Evolutionary conservation across 176 grass and related monocot species (phyloP).

Genomic region (Musa schizocarpa): DNA sequence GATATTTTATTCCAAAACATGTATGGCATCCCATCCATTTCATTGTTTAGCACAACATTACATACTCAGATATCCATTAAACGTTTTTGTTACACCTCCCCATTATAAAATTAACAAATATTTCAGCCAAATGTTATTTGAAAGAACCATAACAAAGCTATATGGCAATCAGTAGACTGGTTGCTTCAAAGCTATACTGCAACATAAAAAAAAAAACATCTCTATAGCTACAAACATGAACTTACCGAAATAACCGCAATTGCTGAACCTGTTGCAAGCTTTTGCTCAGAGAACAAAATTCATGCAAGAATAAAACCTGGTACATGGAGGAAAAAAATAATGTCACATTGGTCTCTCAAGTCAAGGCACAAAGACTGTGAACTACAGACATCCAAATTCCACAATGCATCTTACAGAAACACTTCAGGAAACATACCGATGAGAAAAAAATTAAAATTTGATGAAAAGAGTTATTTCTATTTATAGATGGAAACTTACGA

Average conservation of each 20-base stretch:
- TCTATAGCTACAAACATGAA: slow-evolving; percentile 4
- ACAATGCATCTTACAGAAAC: no score
- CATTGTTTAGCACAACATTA: not conserved
- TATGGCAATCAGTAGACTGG: not conserved
- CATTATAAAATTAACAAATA: not conserved
- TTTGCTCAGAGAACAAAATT: slow-evolving; percentile 94
- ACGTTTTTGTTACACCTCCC: not conserved
- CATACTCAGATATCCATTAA: not conserved
- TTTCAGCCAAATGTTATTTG: not conserved
- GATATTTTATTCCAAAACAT: not conserved
- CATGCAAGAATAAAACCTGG: slow-evolving; percentile 94
- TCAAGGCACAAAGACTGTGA: no score
- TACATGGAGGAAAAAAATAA: slow-evolving; percentile 6
- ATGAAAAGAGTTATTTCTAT: no score
- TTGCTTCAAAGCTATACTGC: not conserved
- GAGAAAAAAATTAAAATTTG: no score
- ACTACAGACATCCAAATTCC: no score
- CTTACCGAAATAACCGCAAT: slow-evolving; percentile 79
- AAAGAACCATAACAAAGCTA: not conserved
- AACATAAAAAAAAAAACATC: not conserved
- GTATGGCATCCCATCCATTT: no score
- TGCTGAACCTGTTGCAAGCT: slow-evolving; percentile 94
- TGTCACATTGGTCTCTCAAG: no score
- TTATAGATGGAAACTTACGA: no score
- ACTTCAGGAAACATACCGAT: no score